Conservation (phyloP, 257 asterid genomes). For the Vinca minor region DNA sequence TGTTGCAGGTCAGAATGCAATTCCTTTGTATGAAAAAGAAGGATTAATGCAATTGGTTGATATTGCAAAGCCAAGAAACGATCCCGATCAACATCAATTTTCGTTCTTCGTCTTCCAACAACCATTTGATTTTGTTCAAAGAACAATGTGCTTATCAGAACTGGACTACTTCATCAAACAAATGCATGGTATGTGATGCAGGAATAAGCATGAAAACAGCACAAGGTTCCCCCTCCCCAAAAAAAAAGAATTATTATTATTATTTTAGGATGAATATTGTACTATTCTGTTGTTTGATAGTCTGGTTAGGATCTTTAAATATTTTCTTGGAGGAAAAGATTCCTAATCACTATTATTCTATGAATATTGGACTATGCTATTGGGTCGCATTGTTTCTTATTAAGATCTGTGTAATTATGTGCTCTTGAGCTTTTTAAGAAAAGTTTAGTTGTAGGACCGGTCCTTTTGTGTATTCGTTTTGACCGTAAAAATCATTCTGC, state of each 20-base stretch:
- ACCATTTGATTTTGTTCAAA: constrained; percentile 39
- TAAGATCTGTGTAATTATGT: too few species aligned
- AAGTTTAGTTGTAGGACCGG: too few species aligned
- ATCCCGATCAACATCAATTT: constrained; percentile 50
- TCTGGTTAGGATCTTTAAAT: background rate
- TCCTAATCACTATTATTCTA: background rate
- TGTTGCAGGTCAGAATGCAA: constrained; percentile 54
- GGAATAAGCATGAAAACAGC: too few species aligned
- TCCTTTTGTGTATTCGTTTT: too few species aligned
- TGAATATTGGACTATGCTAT: too few species aligned
- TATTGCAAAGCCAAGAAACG: constrained; percentile 53
- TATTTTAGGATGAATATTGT: background rate
- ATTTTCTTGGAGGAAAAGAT: background rate
- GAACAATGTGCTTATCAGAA: constrained; percentile 41
- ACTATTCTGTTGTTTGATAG: background rate
- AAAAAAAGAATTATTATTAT: constrained; percentile 4
- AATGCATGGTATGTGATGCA: constrained; percentile 48
- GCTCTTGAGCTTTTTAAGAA: too few species aligned
- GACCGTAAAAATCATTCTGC: too few species aligned
- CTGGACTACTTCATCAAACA: constrained; percentile 46
- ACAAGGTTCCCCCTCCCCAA: too few species aligned
- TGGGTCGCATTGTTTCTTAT: too few species aligned
- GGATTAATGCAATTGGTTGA: constrained; percentile 44
- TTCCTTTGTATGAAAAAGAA: constrained; percentile 44
- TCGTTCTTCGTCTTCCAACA: constrained; percentile 46